Evolutionary conservation across 1,139 yeast species (phyloP), one percentile per base, ranked within the genome.

Genomic region (Komagataea norvegica): DNA sequence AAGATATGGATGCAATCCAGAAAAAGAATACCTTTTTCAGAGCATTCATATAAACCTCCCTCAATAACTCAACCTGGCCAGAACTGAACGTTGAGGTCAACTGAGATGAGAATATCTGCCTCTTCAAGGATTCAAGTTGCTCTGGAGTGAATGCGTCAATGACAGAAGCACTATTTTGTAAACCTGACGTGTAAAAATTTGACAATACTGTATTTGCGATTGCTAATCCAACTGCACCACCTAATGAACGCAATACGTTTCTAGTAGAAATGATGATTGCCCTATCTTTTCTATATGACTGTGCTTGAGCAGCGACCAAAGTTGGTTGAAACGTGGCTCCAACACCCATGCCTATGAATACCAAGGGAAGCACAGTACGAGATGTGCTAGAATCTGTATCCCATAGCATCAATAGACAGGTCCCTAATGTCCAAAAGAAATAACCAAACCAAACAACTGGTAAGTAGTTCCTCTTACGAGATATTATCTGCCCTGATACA

Each of bases 291-390:
- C 65, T 66, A 29, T 54, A 60, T 8, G 76, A 65, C 38, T 73
- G 74, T 1, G 80, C 77, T 52, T 72, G 77, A 2, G 68, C 68
- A 1, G 79, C 79, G 8, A 74, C 69, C 63, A 75, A 62, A 0
- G 77, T 68, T 7, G 79, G 77, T 51, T 74, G 80, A 56, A 74
- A 72, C 5, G 73, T 68, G 41, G 62, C 62, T 2, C 78, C 79
- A 13, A 67, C 62, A 0, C 80, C 80, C 5, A 60, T 41, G 5
- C 81, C 81, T 58, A 67, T 64, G 7, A 70, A 33, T 9, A 70
- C 42, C 39, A 72, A 47, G 1, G 66, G 58, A 14, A 65, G 59
- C 4, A 62, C 62, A 27, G 61, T 54, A 0, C 58, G 56, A 2
- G 65, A 74, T n/a, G 56, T 56, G 8, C 53, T 48, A 2, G 69